Conservation (phyloP, 352 stramenopile genomes). For the Blastocystis hominis region DNA sequence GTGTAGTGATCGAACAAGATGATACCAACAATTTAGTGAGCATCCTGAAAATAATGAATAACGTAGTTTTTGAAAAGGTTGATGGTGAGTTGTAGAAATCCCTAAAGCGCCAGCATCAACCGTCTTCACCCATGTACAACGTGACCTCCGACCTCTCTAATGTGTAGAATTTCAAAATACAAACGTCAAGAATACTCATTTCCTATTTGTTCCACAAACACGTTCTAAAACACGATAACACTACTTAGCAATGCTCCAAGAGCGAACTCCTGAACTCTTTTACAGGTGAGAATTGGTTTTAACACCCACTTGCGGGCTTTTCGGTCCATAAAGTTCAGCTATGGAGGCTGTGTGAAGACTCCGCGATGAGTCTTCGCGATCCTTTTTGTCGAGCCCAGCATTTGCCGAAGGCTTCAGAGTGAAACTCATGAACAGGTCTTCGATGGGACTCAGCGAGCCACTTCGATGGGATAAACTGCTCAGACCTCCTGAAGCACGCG, state of each 20-base stretch:
- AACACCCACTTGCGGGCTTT: neutral
- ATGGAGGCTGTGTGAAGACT: neutral
- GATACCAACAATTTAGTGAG: slow-evolving; percentile 8
- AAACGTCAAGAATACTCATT: too few relatives aligned
- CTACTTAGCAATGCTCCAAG: too few relatives aligned
- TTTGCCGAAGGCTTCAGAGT: neutral
- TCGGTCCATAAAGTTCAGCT: neutral
- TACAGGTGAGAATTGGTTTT: too few relatives aligned
- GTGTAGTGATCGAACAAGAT: neutral
- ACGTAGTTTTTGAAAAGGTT: neutral
- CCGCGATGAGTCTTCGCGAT: neutral
- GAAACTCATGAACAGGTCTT: neutral
- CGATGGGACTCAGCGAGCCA: neutral
- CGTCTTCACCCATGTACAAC: neutral
- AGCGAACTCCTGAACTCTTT: neutral
- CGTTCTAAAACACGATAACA: too few relatives aligned
- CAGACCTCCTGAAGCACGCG: neutral
- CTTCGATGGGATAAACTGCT: neutral
- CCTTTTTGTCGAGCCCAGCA: neutral
- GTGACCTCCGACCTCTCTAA: too few relatives aligned
- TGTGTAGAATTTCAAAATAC: too few relatives aligned
- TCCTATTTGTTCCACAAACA: too few relatives aligned
- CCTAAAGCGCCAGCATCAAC: neutral
- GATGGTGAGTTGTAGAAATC: neutral
- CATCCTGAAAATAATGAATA: slow-evolving; percentile 1